phyloP scores from a whole-genome alignment of 108 stramenopile species.

The Nannochloropsis salina region DNA sequence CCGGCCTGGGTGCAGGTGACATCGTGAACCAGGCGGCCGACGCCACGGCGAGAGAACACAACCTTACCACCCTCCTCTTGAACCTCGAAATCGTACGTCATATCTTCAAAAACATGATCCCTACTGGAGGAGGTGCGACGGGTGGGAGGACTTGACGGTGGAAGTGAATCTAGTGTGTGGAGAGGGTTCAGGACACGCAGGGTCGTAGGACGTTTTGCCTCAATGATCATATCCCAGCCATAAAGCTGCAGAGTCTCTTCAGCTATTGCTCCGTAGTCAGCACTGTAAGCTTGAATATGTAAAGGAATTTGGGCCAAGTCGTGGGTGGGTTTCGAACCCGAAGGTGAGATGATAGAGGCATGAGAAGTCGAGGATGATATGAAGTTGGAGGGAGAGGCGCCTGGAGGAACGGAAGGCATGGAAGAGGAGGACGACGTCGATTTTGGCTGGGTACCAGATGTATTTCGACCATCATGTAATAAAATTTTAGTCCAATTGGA shows the following conservation, averaged over 20 bases:
- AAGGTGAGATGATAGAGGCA: background rate
- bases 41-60: background rate
- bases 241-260: background rate
- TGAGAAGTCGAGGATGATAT: background rate
- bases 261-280: background rate
- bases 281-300: background rate
- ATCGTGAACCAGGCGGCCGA: background rate
- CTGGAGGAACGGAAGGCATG: background rate
- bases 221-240: background rate
- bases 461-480: background rate
- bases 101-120: background rate
- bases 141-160: background rate
- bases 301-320: background rate
- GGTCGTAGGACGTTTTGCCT: background rate
- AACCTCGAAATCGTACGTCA: background rate
- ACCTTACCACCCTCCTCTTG: background rate
- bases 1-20: background rate
- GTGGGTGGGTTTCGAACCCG: background rate
- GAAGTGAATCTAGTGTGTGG: background rate
- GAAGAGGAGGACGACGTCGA: background rate
- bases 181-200: background rate
- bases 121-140: background rate
- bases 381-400: background rate
- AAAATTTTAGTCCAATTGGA: background rate
- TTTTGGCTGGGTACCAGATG: too few species aligned